Evolutionary conservation across 805 yeast species (phyloP), one percentile per base, ranked within the genome.

Genomic region (Myxozyma melibiosi): DNA sequence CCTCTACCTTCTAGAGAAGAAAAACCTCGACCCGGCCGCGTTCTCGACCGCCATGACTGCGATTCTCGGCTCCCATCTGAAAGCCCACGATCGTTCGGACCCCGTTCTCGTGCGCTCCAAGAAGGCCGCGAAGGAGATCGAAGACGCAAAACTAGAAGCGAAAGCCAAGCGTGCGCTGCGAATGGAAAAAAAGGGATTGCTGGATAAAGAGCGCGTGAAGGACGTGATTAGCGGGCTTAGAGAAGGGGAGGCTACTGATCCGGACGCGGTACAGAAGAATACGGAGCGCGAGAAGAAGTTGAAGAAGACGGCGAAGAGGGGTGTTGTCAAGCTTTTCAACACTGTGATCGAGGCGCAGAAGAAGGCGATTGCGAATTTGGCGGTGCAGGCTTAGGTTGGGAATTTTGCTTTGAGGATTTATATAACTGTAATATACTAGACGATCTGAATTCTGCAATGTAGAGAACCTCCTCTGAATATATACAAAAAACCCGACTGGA

Each of bases 1-100:
- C n/a, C n/a, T n/a, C n/a, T n/a, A 9, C 16, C 1, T 11, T 35
- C 33, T 18, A 57, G 62, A 80, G 67, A 81, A 84, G 60, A 82
- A 81, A 71, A 79, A 77, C 66, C 80, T 80, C 67, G 92, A 90
- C n/a, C 79, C 89, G 0, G 84, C 78, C 42, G 78, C 83, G 1
- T 92, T 94, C 68, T 88, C 96, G 18, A 78, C 74, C 53, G 98
- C 98, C 0, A 83, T 94, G 68, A 83, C 76, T 64, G 94, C 96
- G 14, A 86, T 92, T 66, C 74, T 92, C 50, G 87, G 86, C 4
- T 89, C 98, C 1, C 85, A 83, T 66, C 77, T 92, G 64, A 94
- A 94, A 70, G 95, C 96, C 0, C 87, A 92, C 66, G 90, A 87
- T 68, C 79, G 97, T 68, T 80, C 80, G 43, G 96, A 91, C 70